Evolutionary conservation across 2,329 filamentous ascomycete species (phyloP).

Genomic region (Cladosporium colombiae): DNA sequence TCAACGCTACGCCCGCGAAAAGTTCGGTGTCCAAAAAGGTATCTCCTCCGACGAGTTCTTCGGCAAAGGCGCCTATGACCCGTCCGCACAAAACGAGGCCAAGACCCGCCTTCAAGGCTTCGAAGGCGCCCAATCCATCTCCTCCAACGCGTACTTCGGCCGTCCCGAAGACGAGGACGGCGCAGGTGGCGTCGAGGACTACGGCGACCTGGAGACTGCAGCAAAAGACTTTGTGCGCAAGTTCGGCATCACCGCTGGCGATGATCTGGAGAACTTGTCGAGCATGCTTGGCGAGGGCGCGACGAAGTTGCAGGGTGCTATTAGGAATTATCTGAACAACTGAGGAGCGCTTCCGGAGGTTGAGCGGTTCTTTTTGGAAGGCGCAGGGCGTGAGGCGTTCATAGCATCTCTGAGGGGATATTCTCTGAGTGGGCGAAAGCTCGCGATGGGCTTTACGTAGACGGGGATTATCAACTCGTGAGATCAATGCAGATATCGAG

Average conservation of each 20-base stretch:
- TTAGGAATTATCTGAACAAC: constrained; percentile 39
- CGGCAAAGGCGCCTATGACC: constrained; percentile 83
- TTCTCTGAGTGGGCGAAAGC: background rate
- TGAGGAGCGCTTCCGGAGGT: background rate
- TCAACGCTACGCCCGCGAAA: constrained; percentile 78
- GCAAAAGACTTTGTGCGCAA: constrained; percentile 95
- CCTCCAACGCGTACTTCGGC: constrained; percentile 96
- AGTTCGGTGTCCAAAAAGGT: constrained; percentile 90
- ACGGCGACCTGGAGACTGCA: constrained; percentile 87
- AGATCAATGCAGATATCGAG: background rate
- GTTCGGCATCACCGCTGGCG: constrained; percentile 92
- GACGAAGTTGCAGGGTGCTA: constrained; percentile 71
- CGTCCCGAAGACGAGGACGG: constrained; percentile 70
- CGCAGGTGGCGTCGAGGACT: constrained; percentile 65
- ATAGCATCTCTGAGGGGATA: background rate
- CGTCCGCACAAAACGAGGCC: constrained; percentile 77
- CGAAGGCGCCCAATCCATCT: constrained; percentile 88
- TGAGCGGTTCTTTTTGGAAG: background rate
- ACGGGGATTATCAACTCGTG: background rate
- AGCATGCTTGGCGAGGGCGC: constrained; percentile 84
- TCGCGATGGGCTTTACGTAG: background rate
- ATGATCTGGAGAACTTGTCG: constrained; percentile 90
- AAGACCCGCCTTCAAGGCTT: constrained; percentile 87
- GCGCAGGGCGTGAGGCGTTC: constrained; percentile 5
- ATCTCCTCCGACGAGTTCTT: constrained; percentile 99